A percentile compares a stretch with the other conserved stretches of the same genome.
phyloP scores from a whole-genome alignment of 495 filamentous ascomycete species.

The Tuber aestivum region DNA sequence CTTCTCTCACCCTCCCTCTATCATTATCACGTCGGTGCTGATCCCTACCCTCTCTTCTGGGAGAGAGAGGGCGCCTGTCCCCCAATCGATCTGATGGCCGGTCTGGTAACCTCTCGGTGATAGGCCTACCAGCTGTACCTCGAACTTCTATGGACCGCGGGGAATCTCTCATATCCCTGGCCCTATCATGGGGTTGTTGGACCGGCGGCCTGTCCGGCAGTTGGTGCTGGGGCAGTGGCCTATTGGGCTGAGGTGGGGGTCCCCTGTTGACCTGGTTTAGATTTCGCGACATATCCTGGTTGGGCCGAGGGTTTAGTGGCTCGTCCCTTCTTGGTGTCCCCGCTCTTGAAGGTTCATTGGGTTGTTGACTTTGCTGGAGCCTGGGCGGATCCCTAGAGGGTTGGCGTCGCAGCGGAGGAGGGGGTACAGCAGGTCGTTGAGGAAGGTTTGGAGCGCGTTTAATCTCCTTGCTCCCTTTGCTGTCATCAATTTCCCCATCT shows the following conservation, averaged over 20 bases:
- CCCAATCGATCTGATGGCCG: slow-evolving; percentile 38
- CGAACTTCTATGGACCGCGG: slow-evolving; percentile 36
- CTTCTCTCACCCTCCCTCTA: slow-evolving; percentile 35
- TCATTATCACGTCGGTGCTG: slow-evolving; percentile 37
- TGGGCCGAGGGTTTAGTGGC: slow-evolving; percentile 19
- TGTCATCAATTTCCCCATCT: slow-evolving; percentile 44
- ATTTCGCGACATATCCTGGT: slow-evolving; percentile 23
- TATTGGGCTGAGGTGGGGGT: slow-evolving; percentile 10
- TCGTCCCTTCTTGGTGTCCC: slow-evolving; percentile 37
- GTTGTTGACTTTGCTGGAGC: slow-evolving; percentile 28
- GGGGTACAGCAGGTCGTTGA: slow-evolving; percentile 19
- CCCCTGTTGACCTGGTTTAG: slow-evolving; percentile 18
- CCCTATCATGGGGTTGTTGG: slow-evolving; percentile 33
- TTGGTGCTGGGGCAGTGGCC: slow-evolving; percentile 33
- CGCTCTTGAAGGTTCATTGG: slow-evolving; percentile 23
- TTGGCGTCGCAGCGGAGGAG: slow-evolving; percentile 21
- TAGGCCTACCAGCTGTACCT: slow-evolving; percentile 16
- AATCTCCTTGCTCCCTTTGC: slow-evolving; percentile 22
- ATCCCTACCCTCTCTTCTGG: slow-evolving; percentile 30
- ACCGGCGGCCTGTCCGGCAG: slow-evolving; percentile 38
- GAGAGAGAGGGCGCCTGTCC: slow-evolving; percentile 36
- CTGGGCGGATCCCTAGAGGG: slow-evolving; percentile 30
- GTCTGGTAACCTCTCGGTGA: slow-evolving; percentile 35
- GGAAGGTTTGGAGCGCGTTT: slow-evolving; percentile 12
- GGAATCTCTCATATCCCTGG: slow-evolving; percentile 40